Percentiles rank a stretch among this genome's conserved stretches.
These are phyloP conservation scores for Castanea crenata DNA, from an alignment of 306 rosid genomes.

Conservation along the genomic window DNA sequence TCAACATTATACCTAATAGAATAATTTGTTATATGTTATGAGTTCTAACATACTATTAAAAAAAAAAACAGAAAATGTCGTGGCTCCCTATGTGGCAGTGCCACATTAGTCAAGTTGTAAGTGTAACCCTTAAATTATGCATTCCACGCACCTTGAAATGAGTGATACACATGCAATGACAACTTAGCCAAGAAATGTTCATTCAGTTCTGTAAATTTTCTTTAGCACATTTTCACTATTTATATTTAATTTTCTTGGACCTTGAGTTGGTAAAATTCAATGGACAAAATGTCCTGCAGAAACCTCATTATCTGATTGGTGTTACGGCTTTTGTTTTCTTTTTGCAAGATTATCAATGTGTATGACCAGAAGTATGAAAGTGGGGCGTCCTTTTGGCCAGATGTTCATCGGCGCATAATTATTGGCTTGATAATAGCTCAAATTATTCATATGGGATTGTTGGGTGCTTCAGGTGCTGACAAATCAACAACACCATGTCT, in stretches of 20 bases:
- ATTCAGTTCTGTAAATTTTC: background rate
- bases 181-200: background rate
- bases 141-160: background rate
- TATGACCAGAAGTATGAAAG: conserved; percentile 84
- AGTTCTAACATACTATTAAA: background rate
- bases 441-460: conserved; percentile 71
- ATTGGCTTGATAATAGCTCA: conserved; percentile 69
- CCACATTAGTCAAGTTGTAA: no score
- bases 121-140: no score
- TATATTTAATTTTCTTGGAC: background rate
- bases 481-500: conserved; percentile 53
- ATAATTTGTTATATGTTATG: background rate
- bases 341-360: conserved; percentile 75
- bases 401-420: conserved; percentile 71
- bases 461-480: conserved; percentile 61
- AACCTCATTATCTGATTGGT: background rate
- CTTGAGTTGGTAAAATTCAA: no score
- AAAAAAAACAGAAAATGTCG: background rate
- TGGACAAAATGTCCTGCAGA: background rate
- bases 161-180: background rate
- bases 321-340: conserved; percentile 1
- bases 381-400: conserved; percentile 91
- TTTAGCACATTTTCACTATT: background rate
- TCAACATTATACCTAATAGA: background rate
- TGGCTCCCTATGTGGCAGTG: no score